phyloP scores from a whole-genome alignment of 2,329 filamentous ascomycete species.

The Claviceps purpurea region DNA sequence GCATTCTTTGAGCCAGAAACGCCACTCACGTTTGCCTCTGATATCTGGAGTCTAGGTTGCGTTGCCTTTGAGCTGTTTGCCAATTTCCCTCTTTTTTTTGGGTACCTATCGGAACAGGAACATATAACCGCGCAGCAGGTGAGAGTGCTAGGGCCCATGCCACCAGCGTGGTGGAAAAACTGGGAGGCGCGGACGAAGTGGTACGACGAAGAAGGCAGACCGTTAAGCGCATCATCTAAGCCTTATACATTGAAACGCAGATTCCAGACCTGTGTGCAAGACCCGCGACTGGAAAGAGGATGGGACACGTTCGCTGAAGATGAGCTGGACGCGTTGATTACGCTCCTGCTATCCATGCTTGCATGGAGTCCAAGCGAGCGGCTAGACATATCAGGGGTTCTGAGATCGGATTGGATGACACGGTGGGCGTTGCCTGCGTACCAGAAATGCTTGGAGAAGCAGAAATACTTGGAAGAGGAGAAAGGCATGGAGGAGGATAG shows the following conservation, averaged over 20 bases:
- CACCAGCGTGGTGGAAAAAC: too few relatives aligned
- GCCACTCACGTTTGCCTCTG: background rate
- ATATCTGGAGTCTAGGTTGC: background rate
- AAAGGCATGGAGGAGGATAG: too few relatives aligned
- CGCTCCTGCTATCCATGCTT: background rate
- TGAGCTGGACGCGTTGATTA: background rate
- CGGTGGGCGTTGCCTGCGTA: background rate
- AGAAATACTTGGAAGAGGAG: too few relatives aligned
- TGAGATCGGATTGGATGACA: background rate
- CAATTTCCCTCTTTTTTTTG: background rate
- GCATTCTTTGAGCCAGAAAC: background rate
- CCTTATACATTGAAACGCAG: too few relatives aligned
- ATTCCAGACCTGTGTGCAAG: too few relatives aligned
- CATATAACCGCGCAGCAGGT: background rate
- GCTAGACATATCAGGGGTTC: background rate
- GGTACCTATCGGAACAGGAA: background rate
- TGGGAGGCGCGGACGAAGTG: too few relatives aligned
- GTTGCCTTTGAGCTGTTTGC: background rate
- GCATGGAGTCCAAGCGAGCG: background rate
- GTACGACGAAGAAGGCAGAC: too few relatives aligned
- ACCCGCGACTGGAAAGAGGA: too few relatives aligned
- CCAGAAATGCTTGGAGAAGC: background rate
- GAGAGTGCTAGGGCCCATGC: too few relatives aligned
- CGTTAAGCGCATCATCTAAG: too few relatives aligned
- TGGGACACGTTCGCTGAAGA: background rate